A percentile compares a stretch with the other conserved stretches of the same genome.
phyloP scores from a whole-genome alignment of 495 filamentous ascomycete species.

The Astrothelium macrocarpum region DNA sequence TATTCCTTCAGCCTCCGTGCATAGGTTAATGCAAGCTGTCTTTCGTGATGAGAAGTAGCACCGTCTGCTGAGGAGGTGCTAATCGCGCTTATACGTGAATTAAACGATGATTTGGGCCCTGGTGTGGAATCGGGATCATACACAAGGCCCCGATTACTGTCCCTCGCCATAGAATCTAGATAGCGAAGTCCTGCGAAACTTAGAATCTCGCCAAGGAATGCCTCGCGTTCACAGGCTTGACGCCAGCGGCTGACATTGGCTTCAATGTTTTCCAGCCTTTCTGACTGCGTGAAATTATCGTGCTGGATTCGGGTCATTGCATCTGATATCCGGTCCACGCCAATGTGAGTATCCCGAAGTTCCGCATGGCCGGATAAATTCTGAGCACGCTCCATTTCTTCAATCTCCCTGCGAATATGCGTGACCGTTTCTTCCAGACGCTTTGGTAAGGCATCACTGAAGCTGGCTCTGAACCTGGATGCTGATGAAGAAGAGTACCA shows the following conservation, averaged over 20 bases:
- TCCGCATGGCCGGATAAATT: background rate
- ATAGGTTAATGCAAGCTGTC: background rate
- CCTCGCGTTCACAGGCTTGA: too few species aligned
- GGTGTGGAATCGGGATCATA: too few species aligned
- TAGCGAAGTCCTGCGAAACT: too few species aligned
- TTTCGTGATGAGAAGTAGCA: too few species aligned
- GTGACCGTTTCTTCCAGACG: background rate
- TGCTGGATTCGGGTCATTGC: background rate
- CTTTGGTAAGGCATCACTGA: background rate
- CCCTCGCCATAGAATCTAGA: too few species aligned
- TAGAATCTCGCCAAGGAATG: too few species aligned
- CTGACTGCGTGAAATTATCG: background rate
- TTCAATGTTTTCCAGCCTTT: background rate
- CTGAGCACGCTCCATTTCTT: background rate
- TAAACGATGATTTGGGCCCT: too few species aligned
- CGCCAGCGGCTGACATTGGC: too few species aligned
- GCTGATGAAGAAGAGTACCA: background rate
- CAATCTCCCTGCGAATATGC: background rate
- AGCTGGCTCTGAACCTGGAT: background rate
- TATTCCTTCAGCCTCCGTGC: background rate
- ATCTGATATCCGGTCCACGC: background rate
- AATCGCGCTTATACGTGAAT: too few species aligned
- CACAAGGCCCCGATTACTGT: too few species aligned
- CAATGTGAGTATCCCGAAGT: background rate
- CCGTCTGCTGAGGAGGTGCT: too few species aligned